These are phyloP conservation scores for Talaromyces ruber DNA, from an alignment of 495 filamentous ascomycete species.

Conservation along the genomic window DNA sequence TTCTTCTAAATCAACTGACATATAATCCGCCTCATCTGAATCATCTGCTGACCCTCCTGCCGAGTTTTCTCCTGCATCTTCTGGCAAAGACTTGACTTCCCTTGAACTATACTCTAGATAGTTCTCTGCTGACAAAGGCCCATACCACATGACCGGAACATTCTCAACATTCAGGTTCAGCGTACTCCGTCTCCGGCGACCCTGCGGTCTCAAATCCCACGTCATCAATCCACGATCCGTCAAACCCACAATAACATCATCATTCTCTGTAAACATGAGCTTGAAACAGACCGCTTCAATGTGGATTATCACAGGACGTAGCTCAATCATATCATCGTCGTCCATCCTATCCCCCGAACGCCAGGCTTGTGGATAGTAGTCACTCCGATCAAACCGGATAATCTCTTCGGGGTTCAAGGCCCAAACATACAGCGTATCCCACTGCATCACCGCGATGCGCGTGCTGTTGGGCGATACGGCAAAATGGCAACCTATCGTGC, in stretches of 20 bases:
- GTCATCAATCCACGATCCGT: conserved; percentile 39
- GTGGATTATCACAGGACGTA: conserved; percentile 25
- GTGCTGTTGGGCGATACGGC: conserved; percentile 29
- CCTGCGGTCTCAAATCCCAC: conserved; percentile 23
- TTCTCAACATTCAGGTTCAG: background rate
- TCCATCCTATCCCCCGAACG: conserved; percentile 6
- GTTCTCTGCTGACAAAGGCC: background rate
- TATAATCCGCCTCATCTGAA: background rate
- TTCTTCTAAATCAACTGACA: background rate
- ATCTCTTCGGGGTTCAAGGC: conserved; percentile 28
- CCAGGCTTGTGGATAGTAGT: conserved; percentile 24
- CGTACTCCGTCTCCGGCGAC: conserved; percentile 8
- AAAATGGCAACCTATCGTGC: conserved; percentile 32
- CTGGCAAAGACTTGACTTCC: background rate
- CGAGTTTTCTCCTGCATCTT: background rate
- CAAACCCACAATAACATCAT: conserved; percentile 33
- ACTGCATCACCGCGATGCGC: conserved; percentile 36
- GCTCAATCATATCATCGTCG: conserved; percentile 14
- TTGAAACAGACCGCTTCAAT: conserved; percentile 35
- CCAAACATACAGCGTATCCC: conserved; percentile 40
- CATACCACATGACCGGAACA: background rate
- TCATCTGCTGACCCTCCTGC: background rate
- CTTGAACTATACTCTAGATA: background rate
- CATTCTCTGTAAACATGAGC: conserved; percentile 25
- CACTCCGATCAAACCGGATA: conserved; percentile 16